Evolutionary conservation across 768 basidiomycete genomes (phyloP).

Genomic region (Suillus alpinus): DNA sequence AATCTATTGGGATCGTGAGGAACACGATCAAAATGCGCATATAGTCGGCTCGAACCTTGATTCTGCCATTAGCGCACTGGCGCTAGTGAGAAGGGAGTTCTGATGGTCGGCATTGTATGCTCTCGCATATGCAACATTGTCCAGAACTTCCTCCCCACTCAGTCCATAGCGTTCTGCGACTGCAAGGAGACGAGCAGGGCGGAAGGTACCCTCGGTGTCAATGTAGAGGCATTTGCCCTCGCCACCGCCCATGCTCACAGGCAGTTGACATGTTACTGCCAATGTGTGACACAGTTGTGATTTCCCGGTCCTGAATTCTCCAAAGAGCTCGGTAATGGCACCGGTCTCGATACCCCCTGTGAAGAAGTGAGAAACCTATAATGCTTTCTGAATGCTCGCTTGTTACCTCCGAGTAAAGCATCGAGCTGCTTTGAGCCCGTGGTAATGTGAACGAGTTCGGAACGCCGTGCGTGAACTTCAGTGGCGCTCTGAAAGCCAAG

Average conservation of each 20-base stretch:
- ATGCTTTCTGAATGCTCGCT: background rate
- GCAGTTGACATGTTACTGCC: conserved; percentile 96
- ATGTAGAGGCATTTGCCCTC: conserved; percentile 99
- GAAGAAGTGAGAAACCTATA: conserved; percentile 13
- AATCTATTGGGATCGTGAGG: conserved; percentile 54
- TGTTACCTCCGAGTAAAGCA: conserved; percentile 84
- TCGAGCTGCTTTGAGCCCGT: conserved; percentile 97
- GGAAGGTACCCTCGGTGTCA: conserved; percentile 99
- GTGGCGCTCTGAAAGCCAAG: conserved; percentile 98
- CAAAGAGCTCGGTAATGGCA: conserved; percentile 96
- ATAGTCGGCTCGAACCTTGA: conserved; percentile 62
- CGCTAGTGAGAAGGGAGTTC: conserved; percentile 80
- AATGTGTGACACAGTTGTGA: conserved; percentile 98
- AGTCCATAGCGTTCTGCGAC: conserved; percentile 96
- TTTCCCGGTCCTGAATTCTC: conserved; percentile 98
- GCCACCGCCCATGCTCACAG: conserved; percentile 96
- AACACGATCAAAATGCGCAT: conserved; percentile 15
- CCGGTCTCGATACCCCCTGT: conserved; percentile 96
- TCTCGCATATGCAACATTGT: conserved; percentile 97
- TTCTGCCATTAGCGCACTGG: conserved; percentile 98
- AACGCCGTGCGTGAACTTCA: conserved; percentile 91
- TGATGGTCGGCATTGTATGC: conserved; percentile 99
- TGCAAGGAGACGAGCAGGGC: conserved; percentile 90
- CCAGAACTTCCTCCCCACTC: conserved; percentile 95
- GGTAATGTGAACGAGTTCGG: conserved; percentile 94